Base-by-base conservation (phyloP, 1,284 basidiomycete species). In the Sanghuangporus weigelae region DNA sequence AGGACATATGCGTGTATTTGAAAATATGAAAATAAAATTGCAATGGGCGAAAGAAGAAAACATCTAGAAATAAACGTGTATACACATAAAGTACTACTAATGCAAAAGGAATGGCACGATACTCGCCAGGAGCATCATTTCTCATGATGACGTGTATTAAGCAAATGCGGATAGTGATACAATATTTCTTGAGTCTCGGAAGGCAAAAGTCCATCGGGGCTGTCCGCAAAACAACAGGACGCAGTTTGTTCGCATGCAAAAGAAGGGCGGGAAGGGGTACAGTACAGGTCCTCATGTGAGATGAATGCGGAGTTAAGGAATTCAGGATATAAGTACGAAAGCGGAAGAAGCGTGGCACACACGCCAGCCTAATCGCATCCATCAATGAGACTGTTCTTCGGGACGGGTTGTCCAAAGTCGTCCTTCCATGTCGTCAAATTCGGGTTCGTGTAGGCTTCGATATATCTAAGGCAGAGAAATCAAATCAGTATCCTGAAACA, bases 341-440 rank as follows among this genome's bases (percentile, higher is more conserved):
- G 19, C 19, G 26, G 23, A 35, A 36, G 21, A 38, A 42, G 7
- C 14, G 53, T 21, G 8, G 10, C 38, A 23, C 35, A 48, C 21
- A n/a, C 8, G 53, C 14, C 1, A 48, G 31, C 21, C 56, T 50
- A 61, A 40, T 55, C 60, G 42, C 71, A 71, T 23, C 59, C 55
- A 57, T 69, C 68, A 19, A 71, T 19, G 31, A 72, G 63, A n/a
- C 58, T 60, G 67, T 75, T 77, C 71, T 71, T 74, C 57, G 77
- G 77, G 59, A 71, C 72, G 48, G 69, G 57, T 68, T 79, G 76
- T 66, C 67, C 61, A 67, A 76, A 69, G 76, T 73, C 66, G 69
- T 74, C 54, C 36, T 39, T 26, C 76, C 76, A 78, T 36, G 75
- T 77, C 58, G 77, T 78, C 23, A 77, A 64, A 67, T 77, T 77